Base-by-base conservation (phyloP, 2,329 filamentous ascomycete species). In the Falciphora oryzae region DNA sequence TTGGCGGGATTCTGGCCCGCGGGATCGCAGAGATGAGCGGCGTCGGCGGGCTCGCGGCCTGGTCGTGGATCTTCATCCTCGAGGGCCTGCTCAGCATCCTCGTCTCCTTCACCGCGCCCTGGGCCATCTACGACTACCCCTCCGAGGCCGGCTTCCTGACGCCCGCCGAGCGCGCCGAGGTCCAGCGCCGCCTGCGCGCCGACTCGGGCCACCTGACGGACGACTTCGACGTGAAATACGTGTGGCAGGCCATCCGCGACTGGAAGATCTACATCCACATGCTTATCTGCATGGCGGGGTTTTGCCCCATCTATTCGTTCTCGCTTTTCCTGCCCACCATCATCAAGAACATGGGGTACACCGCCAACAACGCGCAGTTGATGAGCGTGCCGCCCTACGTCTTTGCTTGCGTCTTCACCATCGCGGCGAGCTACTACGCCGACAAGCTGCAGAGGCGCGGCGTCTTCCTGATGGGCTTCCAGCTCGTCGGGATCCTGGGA, bases 391-490 rank as follows among this genome's bases (percentile, higher is more conserved):
- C 72, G 27, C 72, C 72, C 66, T 80, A 81, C 61, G 77, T 80
- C 63, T 80, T 80, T 25, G 65, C 79, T 0, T 86, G 87, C 0
- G 73, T 87, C 0, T 65, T 88, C 3, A 92, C 89, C 0, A 77
- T 92, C 10, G 64, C 77, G 1, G 78, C 90, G 16, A 89, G 89
- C 1, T 89, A 81, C 69, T 71, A 88, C 5, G 88, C 88, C 0
- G 90, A 92, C 71, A 80, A 83, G 10, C 90, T 87, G 0, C 77
- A 81, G 5, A 80, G 83, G 68, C 81, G 90, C 53, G 89, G 89
- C 0, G 74, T 87, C 28, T 90, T 84, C 75, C 92, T 92, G 67
- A 89, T 92, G n/a, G 68, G 69, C 6, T 79, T 85, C 25, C 84
- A 86, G 0, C 59, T 85, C 1, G 68, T 92, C 3, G 89, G 85